These are phyloP conservation scores for Mycena albidolilacea DNA, from an alignment of 768 basidiomycete species.

Conservation along the genomic window DNA sequence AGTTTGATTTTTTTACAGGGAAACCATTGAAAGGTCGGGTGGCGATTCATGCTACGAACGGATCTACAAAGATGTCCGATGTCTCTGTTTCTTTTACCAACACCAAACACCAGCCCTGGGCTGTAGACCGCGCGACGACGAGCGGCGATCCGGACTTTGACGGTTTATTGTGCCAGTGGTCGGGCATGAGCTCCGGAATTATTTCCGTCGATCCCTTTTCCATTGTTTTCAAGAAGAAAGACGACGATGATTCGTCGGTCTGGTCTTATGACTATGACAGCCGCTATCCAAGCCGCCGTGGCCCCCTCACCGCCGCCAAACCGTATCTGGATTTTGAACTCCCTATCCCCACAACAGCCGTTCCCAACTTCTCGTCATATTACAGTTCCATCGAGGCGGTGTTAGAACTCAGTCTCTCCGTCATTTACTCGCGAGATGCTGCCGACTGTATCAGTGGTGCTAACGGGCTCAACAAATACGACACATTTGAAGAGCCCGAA, in stretches of 20 bases:
- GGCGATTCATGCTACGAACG: conserved; percentile 14
- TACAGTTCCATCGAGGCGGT: neutral
- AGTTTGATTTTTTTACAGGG: neutral
- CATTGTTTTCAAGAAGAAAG: neutral
- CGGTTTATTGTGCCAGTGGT: neutral
- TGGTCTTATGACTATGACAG: no score
- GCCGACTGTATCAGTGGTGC: conserved; percentile 5
- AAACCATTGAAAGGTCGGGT: conserved; percentile 7
- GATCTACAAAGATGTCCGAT: conserved; percentile 5
- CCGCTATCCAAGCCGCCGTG: neutral
- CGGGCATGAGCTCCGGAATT: neutral
- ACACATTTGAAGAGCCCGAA: neutral
- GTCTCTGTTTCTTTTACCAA: neutral
- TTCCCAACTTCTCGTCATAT: conserved; percentile 16
- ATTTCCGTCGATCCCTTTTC: neutral
- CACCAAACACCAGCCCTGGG: neutral
- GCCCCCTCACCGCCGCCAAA: conserved; percentile 3
- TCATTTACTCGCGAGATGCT: neutral
- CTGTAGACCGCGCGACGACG: neutral
- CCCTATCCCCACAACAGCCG: neutral
- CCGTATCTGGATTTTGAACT: conserved; percentile 18
- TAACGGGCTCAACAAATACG: neutral
- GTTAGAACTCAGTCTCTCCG: neutral
- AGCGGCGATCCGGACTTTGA: conserved; percentile 4
- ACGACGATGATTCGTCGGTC: no score